phyloP scores from a whole-genome alignment of 176 grass and related monocot species.

The Carex cristatella region DNA sequence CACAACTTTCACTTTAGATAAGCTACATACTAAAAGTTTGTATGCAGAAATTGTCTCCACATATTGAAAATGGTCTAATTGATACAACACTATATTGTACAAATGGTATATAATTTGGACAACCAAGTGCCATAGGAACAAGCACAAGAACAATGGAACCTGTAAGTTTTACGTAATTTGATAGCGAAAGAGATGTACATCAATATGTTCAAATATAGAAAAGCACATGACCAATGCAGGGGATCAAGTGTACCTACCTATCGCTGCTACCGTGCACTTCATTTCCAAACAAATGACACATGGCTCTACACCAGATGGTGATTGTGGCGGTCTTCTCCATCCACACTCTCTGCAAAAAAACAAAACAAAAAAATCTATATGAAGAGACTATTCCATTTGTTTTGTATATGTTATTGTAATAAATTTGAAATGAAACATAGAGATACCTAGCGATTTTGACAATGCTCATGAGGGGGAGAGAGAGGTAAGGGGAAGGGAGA shows the following conservation, averaged over 20 bases:
- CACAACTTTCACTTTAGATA: background rate
- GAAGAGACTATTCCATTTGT: background rate
- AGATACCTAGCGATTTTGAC: conserved; percentile 83
- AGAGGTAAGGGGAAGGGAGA: conserved; percentile 76
- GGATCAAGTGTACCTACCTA: conserved; percentile 42
- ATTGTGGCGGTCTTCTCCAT: conserved; percentile 67
- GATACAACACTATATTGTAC: background rate
- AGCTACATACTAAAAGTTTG: conserved; percentile 7
- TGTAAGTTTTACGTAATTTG: background rate
- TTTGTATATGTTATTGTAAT: background rate
- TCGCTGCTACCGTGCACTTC: conserved; percentile 74
- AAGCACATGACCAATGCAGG: background rate
- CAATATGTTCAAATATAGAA: background rate
- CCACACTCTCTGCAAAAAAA: conserved; percentile 57
- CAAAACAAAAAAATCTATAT: background rate
- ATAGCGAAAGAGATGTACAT: background rate
- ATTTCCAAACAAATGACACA: conserved; percentile 93
- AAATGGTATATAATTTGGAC: background rate
- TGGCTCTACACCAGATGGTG: conserved; percentile 58
- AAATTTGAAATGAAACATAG: background rate
- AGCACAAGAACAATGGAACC: background rate
- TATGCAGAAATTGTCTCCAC: background rate
- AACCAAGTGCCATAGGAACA: background rate
- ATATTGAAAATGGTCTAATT: background rate
- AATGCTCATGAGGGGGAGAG: conserved; percentile 92